These are phyloP conservation scores for Mangifera indica DNA, from an alignment of 345 rosid genomes.

Conservation along the genomic window DNA sequence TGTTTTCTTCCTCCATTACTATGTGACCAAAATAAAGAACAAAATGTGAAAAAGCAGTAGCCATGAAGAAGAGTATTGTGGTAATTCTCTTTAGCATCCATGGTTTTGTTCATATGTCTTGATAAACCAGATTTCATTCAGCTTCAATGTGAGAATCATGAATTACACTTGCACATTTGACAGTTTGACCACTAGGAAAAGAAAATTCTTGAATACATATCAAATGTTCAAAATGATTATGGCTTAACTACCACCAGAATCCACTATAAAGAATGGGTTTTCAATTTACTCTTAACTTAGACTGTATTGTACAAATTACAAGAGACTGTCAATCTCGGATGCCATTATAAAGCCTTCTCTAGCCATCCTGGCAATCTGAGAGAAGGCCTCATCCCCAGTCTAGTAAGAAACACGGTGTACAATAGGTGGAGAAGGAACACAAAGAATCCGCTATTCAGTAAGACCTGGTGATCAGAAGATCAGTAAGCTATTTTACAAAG, in stretches of 20 bases:
- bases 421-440: slow-evolving; percentile 78
- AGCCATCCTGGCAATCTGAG: slow-evolving; percentile 80
- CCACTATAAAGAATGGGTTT: background rate
- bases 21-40: no score
- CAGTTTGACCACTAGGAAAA: background rate
- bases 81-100: background rate
- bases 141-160: background rate
- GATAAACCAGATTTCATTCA: background rate
- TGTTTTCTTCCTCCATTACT: no score
- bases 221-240: background rate
- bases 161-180: background rate
- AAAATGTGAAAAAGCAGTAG: no score
- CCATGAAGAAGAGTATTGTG: no score
- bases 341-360: slow-evolving; percentile 58
- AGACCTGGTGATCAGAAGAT: slow-evolving; percentile 45
- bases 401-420: slow-evolving; percentile 68
- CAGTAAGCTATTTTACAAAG: slow-evolving; percentile 8
- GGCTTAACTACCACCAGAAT: background rate
- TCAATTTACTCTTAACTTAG: background rate
- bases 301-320: background rate
- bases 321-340: background rate
- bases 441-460: slow-evolving; percentile 80
- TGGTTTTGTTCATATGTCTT: background rate
- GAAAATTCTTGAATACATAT: background rate
- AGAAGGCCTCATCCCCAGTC: slow-evolving; percentile 76